A percentile compares a stretch with the other conserved stretches of the same genome.
Conservation (phyloP, 1,139 yeast genomes). For the Geotrichum candidum region DNA sequence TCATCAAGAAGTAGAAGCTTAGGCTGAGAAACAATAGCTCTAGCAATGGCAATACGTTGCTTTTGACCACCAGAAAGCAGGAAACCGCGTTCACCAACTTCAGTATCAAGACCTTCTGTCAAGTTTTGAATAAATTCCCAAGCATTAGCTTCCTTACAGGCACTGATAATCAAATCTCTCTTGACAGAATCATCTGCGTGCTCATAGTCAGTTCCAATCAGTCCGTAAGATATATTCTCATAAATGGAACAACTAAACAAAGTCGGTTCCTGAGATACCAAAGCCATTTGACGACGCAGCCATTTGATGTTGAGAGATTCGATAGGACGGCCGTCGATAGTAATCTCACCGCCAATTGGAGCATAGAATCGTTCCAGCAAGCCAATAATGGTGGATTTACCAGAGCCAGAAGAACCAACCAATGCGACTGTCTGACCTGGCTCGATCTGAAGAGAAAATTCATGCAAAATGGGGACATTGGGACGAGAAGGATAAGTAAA, state of each 20-base stretch:
- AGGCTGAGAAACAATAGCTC: conserved; percentile 67
- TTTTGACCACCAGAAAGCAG: conserved; percentile 79
- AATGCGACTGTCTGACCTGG: conserved; percentile 80
- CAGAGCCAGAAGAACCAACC: conserved; percentile 91
- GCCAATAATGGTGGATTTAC: conserved; percentile 79
- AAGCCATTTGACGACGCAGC: conserved; percentile 67
- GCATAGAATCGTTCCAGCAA: conserved; percentile 66
- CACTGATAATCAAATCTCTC: conserved; percentile 33
- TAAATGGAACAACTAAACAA: conserved; percentile 70
- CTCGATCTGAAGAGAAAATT: conserved; percentile 45
- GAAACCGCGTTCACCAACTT: conserved; percentile 50
- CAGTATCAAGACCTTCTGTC: conserved; percentile 45
- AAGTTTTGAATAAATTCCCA: conserved; percentile 38
- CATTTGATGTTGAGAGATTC: conserved; percentile 61
- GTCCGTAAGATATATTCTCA: conserved; percentile 75
- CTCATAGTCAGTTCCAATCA: conserved; percentile 50
- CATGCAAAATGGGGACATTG: conserved; percentile 58
- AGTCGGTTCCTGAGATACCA: conserved; percentile 86
- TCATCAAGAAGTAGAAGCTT: conserved; percentile 60
- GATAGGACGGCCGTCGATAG: conserved; percentile 62
- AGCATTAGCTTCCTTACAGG: conserved; percentile 40
- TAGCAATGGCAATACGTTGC: conserved; percentile 82
- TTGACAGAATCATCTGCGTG: conserved; percentile 33
- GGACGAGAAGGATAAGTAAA: conserved; percentile 88
- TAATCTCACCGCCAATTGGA: conserved; percentile 54